Conservation (phyloP, 352 stramenopile genomes). For the Phytophthora capsici region DNA sequence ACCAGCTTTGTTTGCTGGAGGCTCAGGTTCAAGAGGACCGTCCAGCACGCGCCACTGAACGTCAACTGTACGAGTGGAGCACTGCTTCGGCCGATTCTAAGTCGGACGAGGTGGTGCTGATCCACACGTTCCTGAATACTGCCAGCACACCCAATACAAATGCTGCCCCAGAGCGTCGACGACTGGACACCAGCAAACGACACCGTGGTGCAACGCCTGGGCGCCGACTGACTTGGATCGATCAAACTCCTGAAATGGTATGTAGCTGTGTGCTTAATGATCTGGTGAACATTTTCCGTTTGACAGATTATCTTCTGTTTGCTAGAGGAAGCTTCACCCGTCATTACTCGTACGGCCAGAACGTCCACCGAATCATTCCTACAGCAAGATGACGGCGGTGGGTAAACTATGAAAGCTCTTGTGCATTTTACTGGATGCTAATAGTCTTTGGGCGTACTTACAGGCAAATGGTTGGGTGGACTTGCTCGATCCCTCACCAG, state of each 20-base stretch:
- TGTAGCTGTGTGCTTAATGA: not conserved
- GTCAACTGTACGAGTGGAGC: slow-evolving; percentile 80
- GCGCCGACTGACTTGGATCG: slow-evolving; percentile 71
- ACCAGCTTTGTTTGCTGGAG: slow-evolving; percentile 76
- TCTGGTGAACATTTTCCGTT: not conserved
- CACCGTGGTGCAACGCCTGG: slow-evolving; percentile 3
- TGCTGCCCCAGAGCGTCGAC: slow-evolving; percentile 13
- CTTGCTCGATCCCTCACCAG: slow-evolving; percentile 42
- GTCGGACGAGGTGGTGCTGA: slow-evolving; percentile 74
- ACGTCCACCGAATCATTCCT: slow-evolving; percentile 76
- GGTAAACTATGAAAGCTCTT: slow-evolving; percentile 5
- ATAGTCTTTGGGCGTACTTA: not conserved
- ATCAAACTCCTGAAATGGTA: slow-evolving; percentile 72
- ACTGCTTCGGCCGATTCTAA: slow-evolving; percentile 46
- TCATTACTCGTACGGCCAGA: slow-evolving; percentile 66
- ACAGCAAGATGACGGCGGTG: slow-evolving; percentile 78
- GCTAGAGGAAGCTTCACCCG: slow-evolving; percentile 63
- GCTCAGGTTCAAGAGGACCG: slow-evolving; percentile 64
- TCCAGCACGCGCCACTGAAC: slow-evolving; percentile 48
- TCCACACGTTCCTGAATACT: slow-evolving; percentile 83
- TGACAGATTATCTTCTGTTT: not conserved
- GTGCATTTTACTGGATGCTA: not conserved
- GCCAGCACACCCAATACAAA: slow-evolving; percentile 25
- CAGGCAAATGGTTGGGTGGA: slow-evolving; percentile 81
- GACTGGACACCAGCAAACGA: slow-evolving; percentile 29